Conservation (phyloP, 2,329 filamentous ascomycete genomes). For the Colletotrichum musicola region DNA sequence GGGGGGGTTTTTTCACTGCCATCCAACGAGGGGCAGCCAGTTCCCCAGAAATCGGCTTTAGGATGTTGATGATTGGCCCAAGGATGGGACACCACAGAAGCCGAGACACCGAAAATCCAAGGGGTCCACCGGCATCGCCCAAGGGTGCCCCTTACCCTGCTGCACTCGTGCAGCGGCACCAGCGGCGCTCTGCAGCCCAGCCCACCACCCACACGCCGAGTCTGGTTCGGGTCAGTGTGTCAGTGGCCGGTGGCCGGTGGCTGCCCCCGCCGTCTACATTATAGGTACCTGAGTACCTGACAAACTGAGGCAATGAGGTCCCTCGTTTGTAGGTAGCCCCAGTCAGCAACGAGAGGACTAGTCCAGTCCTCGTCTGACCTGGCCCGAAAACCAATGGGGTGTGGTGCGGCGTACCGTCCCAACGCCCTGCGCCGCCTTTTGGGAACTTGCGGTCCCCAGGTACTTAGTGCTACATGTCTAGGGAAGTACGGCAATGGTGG, state of each 20-base stretch:
- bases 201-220: not conserved
- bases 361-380: constrained; percentile 2
- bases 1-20: not conserved
- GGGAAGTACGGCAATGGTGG: not conserved
- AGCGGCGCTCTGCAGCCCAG: constrained; percentile 3
- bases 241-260: constrained; percentile 17
- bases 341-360: not conserved
- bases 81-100: constrained; percentile 7
- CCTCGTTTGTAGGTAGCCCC: not conserved
- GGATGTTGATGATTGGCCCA: constrained; percentile 10
- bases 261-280: constrained; percentile 11
- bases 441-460: not conserved
- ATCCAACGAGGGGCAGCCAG: constrained; percentile 22
- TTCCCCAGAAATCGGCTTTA: constrained; percentile 23
- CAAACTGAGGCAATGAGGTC: too few species aligned
- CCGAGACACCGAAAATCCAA: constrained; percentile 27
- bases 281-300: too few species aligned
- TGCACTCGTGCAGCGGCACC: constrained; percentile 8
- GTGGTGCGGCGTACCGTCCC: not conserved
- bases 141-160: not conserved
- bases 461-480: not conserved
- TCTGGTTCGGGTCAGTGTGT: not conserved
- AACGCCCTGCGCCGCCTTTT: constrained; percentile 21
- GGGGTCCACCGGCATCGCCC: not conserved
- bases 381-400: constrained; percentile 1